A percentile compares a stretch with the other conserved stretches of the same genome.
Evolutionary conservation across 73 alveolate genomes (phyloP).

Genomic region (Halteria grandinella): DNA sequence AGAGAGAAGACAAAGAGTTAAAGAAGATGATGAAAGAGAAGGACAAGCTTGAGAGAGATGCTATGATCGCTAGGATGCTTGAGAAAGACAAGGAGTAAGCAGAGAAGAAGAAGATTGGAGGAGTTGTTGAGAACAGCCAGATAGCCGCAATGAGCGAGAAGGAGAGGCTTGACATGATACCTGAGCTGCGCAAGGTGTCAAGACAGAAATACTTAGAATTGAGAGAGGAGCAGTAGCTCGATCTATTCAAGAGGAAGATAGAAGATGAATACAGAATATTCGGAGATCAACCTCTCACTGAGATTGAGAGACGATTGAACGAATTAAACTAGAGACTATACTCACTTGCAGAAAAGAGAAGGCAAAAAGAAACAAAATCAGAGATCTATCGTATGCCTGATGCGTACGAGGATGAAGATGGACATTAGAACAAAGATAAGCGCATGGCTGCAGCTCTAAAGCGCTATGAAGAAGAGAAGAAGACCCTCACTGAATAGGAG

Average conservation of each 20-base stretch:
- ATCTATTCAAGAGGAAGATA: constrained; percentile 81
- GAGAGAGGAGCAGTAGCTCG: constrained; percentile 91
- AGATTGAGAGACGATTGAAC: constrained; percentile 79
- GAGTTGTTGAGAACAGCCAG: constrained; percentile 56
- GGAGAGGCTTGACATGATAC: constrained; percentile 67
- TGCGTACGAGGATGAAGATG: constrained; percentile 88
- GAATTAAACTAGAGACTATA: constrained; percentile 79
- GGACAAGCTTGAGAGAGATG: constrained; percentile 77
- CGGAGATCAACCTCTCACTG: constrained; percentile 83
- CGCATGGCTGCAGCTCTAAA: constrained; percentile 65
- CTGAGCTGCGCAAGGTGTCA: constrained; percentile 85
- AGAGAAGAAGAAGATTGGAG: constrained; percentile 17
- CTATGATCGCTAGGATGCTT: constrained; percentile 57
- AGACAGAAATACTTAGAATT: constrained; percentile 87
- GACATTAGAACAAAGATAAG: constrained; percentile 66
- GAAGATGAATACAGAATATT: constrained; percentile 90
- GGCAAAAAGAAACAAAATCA: constrained; percentile 67
- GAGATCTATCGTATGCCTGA: constrained; percentile 76
- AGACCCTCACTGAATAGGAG: constrained; percentile 85
- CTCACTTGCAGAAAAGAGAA: constrained; percentile 72
- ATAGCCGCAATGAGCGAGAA: constrained; percentile 57
- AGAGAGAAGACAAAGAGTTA: constrained; percentile 45
- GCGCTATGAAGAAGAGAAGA: constrained; percentile 67
- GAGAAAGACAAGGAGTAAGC: constrained; percentile 47
- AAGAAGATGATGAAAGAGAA: constrained; percentile 52